Conservation (phyloP, 2,329 filamentous ascomycete genomes). For the Ophiostoma fasciatum region DNA sequence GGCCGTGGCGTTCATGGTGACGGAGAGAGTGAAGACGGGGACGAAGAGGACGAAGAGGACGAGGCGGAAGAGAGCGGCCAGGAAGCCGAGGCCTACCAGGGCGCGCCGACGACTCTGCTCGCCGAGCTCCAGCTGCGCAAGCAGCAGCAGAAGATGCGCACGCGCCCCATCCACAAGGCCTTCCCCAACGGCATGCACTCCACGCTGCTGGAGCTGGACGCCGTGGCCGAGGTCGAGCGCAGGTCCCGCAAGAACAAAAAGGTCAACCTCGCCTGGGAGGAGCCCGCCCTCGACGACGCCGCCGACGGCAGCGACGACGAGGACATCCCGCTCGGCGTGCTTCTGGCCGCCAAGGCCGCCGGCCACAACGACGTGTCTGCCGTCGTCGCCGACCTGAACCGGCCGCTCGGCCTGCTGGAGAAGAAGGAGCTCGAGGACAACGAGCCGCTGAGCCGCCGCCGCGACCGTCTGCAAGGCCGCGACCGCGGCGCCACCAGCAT, state of each 20-base stretch:
- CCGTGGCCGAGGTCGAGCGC: slow-evolving; percentile 73
- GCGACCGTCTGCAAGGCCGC: slow-evolving; percentile 57
- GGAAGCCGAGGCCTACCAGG: slow-evolving; percentile 40
- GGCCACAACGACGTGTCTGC: slow-evolving; percentile 29
- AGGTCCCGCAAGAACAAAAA: slow-evolving; percentile 59
- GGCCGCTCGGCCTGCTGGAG: slow-evolving; percentile 63
- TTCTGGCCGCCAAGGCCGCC: slow-evolving; percentile 51
- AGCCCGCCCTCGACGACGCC: slow-evolving; percentile 32
- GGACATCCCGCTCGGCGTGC: slow-evolving; percentile 74
- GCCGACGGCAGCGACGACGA: slow-evolving; percentile 57
- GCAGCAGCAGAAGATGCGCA: slow-evolving; percentile 70
- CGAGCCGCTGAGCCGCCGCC: slow-evolving; percentile 67
- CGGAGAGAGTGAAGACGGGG: slow-evolving; percentile 22
- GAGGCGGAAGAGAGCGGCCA: slow-evolving; percentile 31
- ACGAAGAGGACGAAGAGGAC: slow-evolving; percentile 27
- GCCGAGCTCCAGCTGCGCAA: slow-evolving; percentile 88
- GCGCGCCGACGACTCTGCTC: slow-evolving; percentile 74
- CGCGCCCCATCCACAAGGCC: slow-evolving; percentile 46
- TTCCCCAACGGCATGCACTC: slow-evolving; percentile 72
- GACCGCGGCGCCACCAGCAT: slow-evolving; percentile 22
- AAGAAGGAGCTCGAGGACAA: slow-evolving; percentile 79
- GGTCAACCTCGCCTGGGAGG: slow-evolving; percentile 85
- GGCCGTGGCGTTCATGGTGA: slow-evolving; percentile 27
- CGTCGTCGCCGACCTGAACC: slow-evolving; percentile 39
- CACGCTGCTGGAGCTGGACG: slow-evolving; percentile 80